A percentile compares a stretch with the other conserved stretches of the same genome.
Conservation (phyloP, 1,139 yeast species). For the Lipomyces yarrowii region DNA sequence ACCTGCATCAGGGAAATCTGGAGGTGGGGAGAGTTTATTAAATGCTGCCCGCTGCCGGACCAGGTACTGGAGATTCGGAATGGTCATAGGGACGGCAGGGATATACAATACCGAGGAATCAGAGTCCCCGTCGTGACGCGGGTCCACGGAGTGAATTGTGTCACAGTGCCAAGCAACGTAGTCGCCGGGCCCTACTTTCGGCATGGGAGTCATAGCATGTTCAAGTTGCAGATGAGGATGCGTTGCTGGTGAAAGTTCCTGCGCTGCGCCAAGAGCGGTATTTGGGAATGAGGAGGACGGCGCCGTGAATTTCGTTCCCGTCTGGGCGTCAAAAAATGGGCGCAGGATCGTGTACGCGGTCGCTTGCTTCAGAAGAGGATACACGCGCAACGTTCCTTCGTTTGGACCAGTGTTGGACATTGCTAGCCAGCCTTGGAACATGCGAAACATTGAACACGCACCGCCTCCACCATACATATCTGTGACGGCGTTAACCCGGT, state of each 20-base stretch:
- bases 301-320: slow-evolving; percentile 17
- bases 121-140: slow-evolving; percentile 40
- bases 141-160: slow-evolving; percentile 53
- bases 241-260: slow-evolving; percentile 35
- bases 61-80: slow-evolving; percentile 38
- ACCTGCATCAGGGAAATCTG: slow-evolving; percentile 45
- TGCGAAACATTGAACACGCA: slow-evolving; percentile 42
- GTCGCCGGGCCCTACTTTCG: slow-evolving; percentile 43
- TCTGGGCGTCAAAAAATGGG: slow-evolving; percentile 48
- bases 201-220: slow-evolving; percentile 37
- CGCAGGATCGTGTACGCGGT: slow-evolving; percentile 51
- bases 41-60: slow-evolving; percentile 42
- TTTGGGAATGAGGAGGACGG: slow-evolving; percentile 18
- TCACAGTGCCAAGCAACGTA: slow-evolving; percentile 57
- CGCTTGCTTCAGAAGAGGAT: slow-evolving; percentile 47
- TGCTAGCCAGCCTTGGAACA: slow-evolving; percentile 56
- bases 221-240: slow-evolving; percentile 39
- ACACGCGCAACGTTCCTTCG: slow-evolving; percentile 51
- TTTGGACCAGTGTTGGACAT: slow-evolving; percentile 46
- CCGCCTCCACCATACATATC: slow-evolving; percentile 49
- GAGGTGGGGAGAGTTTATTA: slow-evolving; percentile 39
- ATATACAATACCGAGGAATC: slow-evolving; percentile 50
- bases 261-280: slow-evolving; percentile 38
- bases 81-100: slow-evolving; percentile 43
- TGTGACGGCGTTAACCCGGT: slow-evolving; percentile 45